These are phyloP conservation scores for Actinomortierella wolfii DNA, from an alignment of 371 early-diverging fungal species.

Conservation along the genomic window DNA sequence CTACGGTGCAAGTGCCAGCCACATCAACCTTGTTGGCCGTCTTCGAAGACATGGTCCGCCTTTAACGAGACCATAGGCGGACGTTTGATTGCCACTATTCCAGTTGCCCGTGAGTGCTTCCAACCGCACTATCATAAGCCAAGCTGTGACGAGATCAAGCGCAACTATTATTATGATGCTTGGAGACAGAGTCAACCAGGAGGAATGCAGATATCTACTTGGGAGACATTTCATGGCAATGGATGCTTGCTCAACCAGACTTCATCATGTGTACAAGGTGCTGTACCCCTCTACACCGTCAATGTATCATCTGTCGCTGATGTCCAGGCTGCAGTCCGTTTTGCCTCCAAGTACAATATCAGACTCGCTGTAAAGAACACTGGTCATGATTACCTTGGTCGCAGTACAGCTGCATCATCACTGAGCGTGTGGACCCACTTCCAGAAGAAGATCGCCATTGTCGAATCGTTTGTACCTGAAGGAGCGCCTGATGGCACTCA, in stretches of 20 bases:
- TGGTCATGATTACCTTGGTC: conserved; percentile 48
- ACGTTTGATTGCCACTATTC: background rate
- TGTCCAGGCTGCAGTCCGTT: conserved; percentile 23
- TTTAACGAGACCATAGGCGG: background rate
- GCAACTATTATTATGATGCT: background rate
- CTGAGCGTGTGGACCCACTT: conserved; percentile 47
- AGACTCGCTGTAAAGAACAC: conserved; percentile 48
- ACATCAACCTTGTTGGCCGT: conserved; percentile 10
- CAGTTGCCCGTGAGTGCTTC: background rate
- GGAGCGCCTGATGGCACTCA: background rate
- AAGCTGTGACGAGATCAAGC: background rate
- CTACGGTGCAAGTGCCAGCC: conserved; percentile 12
- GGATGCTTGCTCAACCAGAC: background rate
- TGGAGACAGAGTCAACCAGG: background rate
- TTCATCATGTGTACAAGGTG: background rate
- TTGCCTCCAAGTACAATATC: conserved; percentile 40
- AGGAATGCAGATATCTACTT: background rate
- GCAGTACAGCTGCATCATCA: conserved; percentile 36
- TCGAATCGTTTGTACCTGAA: conserved; percentile 18
- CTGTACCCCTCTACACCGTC: conserved; percentile 1
- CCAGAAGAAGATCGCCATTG: conserved; percentile 25
- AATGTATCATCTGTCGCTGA: conserved; percentile 1
- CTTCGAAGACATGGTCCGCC: background rate
- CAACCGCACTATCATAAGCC: background rate
- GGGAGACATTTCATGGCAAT: background rate